A percentile compares a stretch with the other conserved stretches of the same genome.
phyloP scores from a whole-genome alignment of 441 rosid species.

The Adansonia rubrostipa region DNA sequence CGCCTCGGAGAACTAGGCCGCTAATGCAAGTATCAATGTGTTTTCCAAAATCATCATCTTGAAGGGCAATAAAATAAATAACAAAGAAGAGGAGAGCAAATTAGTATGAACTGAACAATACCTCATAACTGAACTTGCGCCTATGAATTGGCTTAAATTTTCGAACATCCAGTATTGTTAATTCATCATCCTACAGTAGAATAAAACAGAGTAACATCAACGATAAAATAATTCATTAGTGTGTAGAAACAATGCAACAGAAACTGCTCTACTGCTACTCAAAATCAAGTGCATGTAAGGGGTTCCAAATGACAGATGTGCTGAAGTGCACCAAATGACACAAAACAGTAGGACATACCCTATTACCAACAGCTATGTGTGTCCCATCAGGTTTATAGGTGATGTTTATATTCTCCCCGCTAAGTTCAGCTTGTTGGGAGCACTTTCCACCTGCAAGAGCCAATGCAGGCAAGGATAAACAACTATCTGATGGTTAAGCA shows the following conservation, averaged over 20 bases:
- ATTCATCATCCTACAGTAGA: conserved; percentile 78
- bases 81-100: conserved; percentile 13
- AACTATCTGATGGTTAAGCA: neutral
- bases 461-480: conserved; percentile 25
- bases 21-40: neutral
- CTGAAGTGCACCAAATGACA: conserved; percentile 20
- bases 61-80: conserved; percentile 8
- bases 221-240: conserved; percentile 18
- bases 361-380: conserved; percentile 92
- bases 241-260: conserved; percentile 20
- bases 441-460: conserved; percentile 85
- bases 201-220: conserved; percentile 25
- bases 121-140: conserved; percentile 93
- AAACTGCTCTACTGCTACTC: neutral
- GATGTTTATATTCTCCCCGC: conserved; percentile 97
- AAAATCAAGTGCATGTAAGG: neutral
- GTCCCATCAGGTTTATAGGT: conserved; percentile 94
- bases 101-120: conserved; percentile 31
- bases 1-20: neutral
- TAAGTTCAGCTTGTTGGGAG: conserved; percentile 91
- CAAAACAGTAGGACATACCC: conserved; percentile 55
- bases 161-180: conserved; percentile 93
- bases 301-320: neutral
- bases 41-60: neutral
- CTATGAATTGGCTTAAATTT: conserved; percentile 90